Percentiles rank a stretch among this genome's conserved stretches.
These are phyloP conservation scores for Phialophora expanda DNA, from an alignment of 2,329 filamentous ascomycete genomes.

Conservation along the genomic window DNA sequence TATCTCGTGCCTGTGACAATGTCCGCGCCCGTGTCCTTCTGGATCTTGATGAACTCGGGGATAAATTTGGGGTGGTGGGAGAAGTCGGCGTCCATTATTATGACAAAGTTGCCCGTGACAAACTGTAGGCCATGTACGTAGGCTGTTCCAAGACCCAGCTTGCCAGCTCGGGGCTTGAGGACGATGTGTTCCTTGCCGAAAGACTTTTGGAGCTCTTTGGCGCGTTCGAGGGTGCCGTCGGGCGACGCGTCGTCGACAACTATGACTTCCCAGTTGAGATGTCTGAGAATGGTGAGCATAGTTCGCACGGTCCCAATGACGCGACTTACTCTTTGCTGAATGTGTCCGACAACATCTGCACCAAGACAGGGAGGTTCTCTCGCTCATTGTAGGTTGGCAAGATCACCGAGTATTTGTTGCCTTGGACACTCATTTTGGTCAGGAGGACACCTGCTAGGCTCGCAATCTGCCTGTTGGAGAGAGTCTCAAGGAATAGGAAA, in stretches of 20 bases:
- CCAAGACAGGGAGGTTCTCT: conserved; percentile 92
- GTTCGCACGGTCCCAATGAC: background rate
- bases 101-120: conserved; percentile 88
- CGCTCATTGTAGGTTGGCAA: conserved; percentile 99
- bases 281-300: conserved; percentile 58
- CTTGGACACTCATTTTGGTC: conserved; percentile 44
- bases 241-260: conserved; percentile 98
- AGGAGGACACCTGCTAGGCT: background rate
- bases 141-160: conserved; percentile 94
- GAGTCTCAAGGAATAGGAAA: conserved; percentile 4
- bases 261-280: conserved; percentile 95
- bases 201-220: conserved; percentile 84
- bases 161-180: conserved; percentile 87
- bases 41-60: conserved; percentile 84
- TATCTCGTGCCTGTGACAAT: conserved; percentile 98
- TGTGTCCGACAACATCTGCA: conserved; percentile 89
- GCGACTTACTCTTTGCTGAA: conserved; percentile 79
- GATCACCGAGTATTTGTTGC: conserved; percentile 92
- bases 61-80: conserved; percentile 99
- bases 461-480: background rate
- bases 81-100: conserved; percentile 99
- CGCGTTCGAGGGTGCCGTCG: conserved; percentile 90
- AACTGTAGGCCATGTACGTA: conserved; percentile 95
- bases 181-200: conserved; percentile 77
- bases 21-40: conserved; percentile 80